Evolutionary conservation across 1,284 basidiomycete genomes (phyloP).

Genomic region (Coniophora puteana): DNA sequence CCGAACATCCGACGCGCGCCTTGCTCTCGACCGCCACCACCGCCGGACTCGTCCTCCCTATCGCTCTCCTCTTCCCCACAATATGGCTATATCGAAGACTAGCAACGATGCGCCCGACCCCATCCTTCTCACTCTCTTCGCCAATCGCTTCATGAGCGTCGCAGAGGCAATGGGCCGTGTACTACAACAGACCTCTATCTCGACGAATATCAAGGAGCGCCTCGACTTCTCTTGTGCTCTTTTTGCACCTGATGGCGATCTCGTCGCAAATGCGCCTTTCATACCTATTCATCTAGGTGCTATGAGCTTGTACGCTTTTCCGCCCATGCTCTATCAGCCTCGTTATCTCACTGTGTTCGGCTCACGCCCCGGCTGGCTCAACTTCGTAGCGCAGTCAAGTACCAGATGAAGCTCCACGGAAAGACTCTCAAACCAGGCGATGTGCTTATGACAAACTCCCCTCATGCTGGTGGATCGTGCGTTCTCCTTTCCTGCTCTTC

Average conservation of each 20-base stretch:
- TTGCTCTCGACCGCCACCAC: no score
- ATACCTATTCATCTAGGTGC: constrained; percentile 79
- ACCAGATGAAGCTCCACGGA: constrained; percentile 79
- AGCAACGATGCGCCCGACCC: constrained; percentile 60
- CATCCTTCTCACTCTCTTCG: constrained; percentile 85
- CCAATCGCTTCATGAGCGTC: constrained; percentile 90
- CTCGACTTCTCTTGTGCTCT: constrained; percentile 89
- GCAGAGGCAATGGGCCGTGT: constrained; percentile 92
- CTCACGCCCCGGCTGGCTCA: not conserved
- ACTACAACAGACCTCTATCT: constrained; percentile 87
- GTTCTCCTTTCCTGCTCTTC: constrained; percentile 23
- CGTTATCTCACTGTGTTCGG: constrained; percentile 13
- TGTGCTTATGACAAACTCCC: constrained; percentile 89
- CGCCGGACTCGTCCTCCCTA: constrained; percentile 1
- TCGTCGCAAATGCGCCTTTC: constrained; percentile 90
- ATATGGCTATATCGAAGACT: constrained; percentile 16
- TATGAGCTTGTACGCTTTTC: constrained; percentile 74
- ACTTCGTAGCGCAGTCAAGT: constrained; percentile 72
- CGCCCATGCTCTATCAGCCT: constrained; percentile 6
- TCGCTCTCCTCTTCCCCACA: no score
- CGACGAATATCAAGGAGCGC: constrained; percentile 88
- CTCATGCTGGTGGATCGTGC: constrained; percentile 82
- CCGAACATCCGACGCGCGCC: no score
- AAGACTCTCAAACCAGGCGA: constrained; percentile 77
- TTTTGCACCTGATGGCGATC: constrained; percentile 86